Percentiles rank a stretch among this genome's conserved stretches.
Conservation (phyloP, 1,139 yeast species). For the Neolecta irregularis region DNA sequence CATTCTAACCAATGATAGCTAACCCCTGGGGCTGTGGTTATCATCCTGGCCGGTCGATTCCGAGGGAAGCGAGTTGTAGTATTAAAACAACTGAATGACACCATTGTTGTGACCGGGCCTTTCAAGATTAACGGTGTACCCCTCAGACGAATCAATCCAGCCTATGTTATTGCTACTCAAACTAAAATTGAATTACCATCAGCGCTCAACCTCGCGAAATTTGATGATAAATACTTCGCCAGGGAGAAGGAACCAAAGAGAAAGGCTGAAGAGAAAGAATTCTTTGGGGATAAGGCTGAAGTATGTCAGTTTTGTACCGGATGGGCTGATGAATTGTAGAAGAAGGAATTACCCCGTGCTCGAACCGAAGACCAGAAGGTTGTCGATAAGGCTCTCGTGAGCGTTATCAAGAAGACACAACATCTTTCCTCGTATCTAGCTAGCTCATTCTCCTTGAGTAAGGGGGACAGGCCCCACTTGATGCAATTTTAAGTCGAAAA, state of each 20-base stretch:
- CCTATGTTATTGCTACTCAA: conserved; percentile 98
- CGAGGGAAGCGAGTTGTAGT: conserved; percentile 99
- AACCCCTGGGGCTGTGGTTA: conserved; percentile 96
- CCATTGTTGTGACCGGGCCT: conserved; percentile 96
- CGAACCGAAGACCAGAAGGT: conserved; percentile 96
- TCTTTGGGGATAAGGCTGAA: conserved; percentile 57
- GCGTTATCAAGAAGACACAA: conserved; percentile 95
- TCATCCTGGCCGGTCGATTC: conserved; percentile 98
- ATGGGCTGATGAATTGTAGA: too few relatives aligned
- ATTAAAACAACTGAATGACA: conserved; percentile 96
- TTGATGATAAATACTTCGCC: conserved; percentile 92
- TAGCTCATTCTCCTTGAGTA: conserved; percentile 91
- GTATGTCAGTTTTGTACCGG: too few relatives aligned
- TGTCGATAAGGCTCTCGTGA: conserved; percentile 85
- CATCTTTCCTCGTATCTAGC: conserved; percentile 95
- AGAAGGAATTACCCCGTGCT: conserved; percentile 83
- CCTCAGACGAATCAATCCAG: conserved; percentile 92
- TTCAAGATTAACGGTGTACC: conserved; percentile 99
- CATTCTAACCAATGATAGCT: neutral
- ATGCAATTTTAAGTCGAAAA: conserved; percentile 69
- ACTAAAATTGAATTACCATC: conserved; percentile 63
- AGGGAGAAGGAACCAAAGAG: conserved; percentile 64
- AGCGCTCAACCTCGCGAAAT: conserved; percentile 77
- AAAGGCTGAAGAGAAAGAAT: conserved; percentile 82
- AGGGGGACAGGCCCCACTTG: conserved; percentile 97